Base-by-base conservation (phyloP, 306 rosid genomes). In the Prinsepia uniflora region DNA sequence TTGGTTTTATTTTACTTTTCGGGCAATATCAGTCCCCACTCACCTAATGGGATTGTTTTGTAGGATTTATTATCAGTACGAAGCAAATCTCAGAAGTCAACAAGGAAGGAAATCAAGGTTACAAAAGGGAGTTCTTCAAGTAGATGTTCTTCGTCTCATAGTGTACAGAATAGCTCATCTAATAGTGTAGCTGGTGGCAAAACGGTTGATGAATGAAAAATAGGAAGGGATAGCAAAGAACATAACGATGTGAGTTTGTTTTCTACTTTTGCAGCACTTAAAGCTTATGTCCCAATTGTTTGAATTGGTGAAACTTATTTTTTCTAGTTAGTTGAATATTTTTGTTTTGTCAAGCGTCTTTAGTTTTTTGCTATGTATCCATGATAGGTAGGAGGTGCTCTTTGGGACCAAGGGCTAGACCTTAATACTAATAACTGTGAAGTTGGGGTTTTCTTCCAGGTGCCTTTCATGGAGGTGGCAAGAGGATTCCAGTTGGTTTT, bases 121-220 rank as follows among this genome's bases (percentile, higher is more conserved):
- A 58, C 81, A 11, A 91, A 78, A 73, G 87, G 57, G 72, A 85
- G 82, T 81, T 92, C 89, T 36, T 85, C 89, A 70, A 88, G 88
- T 63, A 79, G 89, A 86, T 85, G 88, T 63, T 86, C 88, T 68
- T 89, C 90, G 2, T 80, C 96, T 57, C 78, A 78, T 59, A 88
- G 92, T 15, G 60, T 84, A 71, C 92, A 88, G 73, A 92, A 82
- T 76, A 90, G 96, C 84, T 88, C 96, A 49, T 88, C 88, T 57
- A 84, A 82, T 74, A 85, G 88, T 48, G 79, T 76, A 58, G 81
- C 54, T 40, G 84, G 81, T 43, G 85, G 87, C 78, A 73, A 79
- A 78, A 83, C 77, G 73, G 65, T 74, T 49, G 72, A 63, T 61
- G 87, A 80, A 70, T 81, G 86, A 89, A 24, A 75, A 77, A 69